phyloP scores from a whole-genome alignment of 352 stramenopile species.

The Blastocystis sp. region DNA sequence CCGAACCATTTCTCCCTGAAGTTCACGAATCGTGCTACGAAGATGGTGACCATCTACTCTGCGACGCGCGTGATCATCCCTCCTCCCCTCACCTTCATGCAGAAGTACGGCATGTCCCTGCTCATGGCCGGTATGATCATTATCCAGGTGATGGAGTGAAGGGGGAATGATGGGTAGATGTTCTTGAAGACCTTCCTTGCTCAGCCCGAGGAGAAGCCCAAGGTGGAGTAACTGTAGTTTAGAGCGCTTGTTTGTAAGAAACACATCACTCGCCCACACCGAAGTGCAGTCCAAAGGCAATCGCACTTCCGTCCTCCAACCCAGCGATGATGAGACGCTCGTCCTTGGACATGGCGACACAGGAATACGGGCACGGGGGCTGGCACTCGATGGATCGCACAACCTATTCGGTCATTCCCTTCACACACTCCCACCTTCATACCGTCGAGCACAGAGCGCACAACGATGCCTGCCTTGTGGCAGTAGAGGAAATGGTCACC shows the following conservation, averaged over 20 bases:
- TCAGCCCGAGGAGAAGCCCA: not conserved
- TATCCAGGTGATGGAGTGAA: conserved; percentile 23
- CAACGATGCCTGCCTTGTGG: not conserved
- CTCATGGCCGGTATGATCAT: conserved; percentile 39
- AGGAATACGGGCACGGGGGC: conserved; percentile 9
- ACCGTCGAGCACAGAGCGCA: not conserved
- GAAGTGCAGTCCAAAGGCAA: conserved; percentile 1
- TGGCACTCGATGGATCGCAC: conserved; percentile 1
- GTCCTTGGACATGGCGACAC: not conserved
- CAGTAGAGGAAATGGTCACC: not conserved
- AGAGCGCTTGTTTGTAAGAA: not conserved
- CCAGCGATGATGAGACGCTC: not conserved
- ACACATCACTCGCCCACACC: not conserved
- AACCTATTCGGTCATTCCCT: not conserved
- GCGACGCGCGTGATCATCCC: conserved; percentile 53
- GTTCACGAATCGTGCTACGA: not conserved
- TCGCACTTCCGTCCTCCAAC: conserved; percentile 3
- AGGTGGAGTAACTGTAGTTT: conserved; percentile 36
- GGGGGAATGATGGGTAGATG: not conserved
- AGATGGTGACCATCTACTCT: not conserved
- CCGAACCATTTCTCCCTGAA: conserved; percentile 44
- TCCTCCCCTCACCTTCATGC: conserved; percentile 37
- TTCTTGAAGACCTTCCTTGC: conserved; percentile 3
- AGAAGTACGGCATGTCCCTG: conserved; percentile 61
- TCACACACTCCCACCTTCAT: not conserved